Conservation (phyloP, 805 yeast genomes). For the Candida vartiovaarae region DNA sequence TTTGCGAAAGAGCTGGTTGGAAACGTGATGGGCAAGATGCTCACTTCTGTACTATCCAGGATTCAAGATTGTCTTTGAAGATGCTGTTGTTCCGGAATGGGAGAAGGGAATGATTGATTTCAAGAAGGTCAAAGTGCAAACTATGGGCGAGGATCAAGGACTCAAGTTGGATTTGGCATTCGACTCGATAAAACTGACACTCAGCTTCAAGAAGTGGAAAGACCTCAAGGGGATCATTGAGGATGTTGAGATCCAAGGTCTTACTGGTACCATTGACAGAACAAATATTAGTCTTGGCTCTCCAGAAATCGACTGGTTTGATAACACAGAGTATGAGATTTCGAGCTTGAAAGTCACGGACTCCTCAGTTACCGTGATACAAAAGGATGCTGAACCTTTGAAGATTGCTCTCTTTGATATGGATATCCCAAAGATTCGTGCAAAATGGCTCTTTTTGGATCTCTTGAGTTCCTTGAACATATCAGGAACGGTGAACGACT, state of each 20-base stretch:
- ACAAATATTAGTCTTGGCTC: constrained; percentile 24
- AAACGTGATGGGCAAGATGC: constrained; percentile 62
- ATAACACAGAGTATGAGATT: constrained; percentile 32
- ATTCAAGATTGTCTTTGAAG: constrained; percentile 74
- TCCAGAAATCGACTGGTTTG: constrained; percentile 25
- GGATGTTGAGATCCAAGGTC: constrained; percentile 70
- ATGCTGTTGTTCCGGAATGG: constrained; percentile 92
- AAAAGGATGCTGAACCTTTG: constrained; percentile 14
- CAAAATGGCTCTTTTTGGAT: constrained; percentile 54
- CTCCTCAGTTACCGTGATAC: constrained; percentile 36
- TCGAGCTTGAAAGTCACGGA: constrained; percentile 42
- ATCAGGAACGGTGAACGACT: constrained; percentile 68
- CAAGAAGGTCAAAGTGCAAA: constrained; percentile 63
- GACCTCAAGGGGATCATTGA: constrained; percentile 80
- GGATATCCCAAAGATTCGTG: constrained; percentile 53
- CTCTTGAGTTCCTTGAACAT: constrained; percentile 63
- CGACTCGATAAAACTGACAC: constrained; percentile 71
- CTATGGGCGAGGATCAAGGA: constrained; percentile 54
- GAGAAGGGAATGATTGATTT: constrained; percentile 75
- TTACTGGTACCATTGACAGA: constrained; percentile 78
- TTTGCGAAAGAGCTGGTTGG: constrained; percentile 90
- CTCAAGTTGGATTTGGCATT: constrained; percentile 74
- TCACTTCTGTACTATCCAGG: constrained; percentile 69
- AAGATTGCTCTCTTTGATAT: constrained; percentile 57
- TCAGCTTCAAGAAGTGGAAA: constrained; percentile 81